Conservation (phyloP, 306 rosid species). For the Oemleria cerasiformis region DNA sequence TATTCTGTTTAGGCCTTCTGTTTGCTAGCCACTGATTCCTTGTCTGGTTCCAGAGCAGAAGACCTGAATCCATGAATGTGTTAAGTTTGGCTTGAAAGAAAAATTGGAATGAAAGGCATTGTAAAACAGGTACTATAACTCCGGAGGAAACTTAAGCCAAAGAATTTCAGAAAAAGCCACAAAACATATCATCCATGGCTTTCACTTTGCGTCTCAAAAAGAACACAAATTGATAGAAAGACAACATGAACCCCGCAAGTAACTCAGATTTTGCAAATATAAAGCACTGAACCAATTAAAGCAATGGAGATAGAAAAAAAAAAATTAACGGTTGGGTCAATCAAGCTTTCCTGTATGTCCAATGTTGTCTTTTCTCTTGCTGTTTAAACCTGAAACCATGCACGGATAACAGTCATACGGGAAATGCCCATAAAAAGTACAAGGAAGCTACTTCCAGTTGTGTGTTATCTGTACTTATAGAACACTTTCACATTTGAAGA, state of each 20-base stretch:
- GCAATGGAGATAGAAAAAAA: background rate
- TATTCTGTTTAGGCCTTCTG: slow-evolving; percentile 30
- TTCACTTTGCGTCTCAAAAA: background rate
- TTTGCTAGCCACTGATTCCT: slow-evolving; percentile 77
- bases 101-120: background rate
- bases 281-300: background rate
- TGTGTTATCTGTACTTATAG: background rate
- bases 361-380: background rate
- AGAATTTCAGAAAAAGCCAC: background rate
- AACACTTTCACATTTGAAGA: background rate
- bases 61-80: slow-evolving; percentile 49
- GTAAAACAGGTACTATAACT: background rate
- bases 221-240: background rate
- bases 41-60: slow-evolving; percentile 69
- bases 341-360: background rate
- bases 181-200: background rate
- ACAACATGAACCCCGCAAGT: background rate
- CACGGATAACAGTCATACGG: background rate
- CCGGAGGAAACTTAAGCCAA: background rate
- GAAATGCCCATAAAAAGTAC: background rate
- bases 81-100: slow-evolving; percentile 7
- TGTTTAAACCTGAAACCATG: background rate
- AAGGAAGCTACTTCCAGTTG: background rate
- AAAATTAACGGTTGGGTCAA: background rate
- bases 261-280: background rate